Percentiles rank a stretch among this genome's conserved stretches.
Evolutionary conservation across 192 early-diverging fungal genomes (phyloP).

Genomic region (Gryganskiella cystojenkinii): DNA sequence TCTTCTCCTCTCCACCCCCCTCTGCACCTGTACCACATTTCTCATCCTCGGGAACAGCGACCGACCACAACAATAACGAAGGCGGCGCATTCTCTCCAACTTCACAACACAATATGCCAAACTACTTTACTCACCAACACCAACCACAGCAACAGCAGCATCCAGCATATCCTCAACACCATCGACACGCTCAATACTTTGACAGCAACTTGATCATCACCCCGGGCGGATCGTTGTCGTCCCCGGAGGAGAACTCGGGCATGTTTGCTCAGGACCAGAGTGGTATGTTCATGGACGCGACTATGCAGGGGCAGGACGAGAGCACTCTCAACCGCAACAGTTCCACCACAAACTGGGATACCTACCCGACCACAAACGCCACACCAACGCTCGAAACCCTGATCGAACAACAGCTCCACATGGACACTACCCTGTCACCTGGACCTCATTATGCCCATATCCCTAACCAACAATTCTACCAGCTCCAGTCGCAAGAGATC

Average conservation of each 20-base stretch:
- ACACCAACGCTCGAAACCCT: slow-evolving; percentile 22
- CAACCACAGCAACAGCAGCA: slow-evolving; percentile 8
- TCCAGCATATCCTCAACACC: not conserved
- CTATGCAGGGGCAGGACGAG: slow-evolving; percentile 1
- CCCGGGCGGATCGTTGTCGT: slow-evolving; percentile 3
- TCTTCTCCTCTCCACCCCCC: slow-evolving; percentile 42
- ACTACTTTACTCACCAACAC: slow-evolving; percentile 35
- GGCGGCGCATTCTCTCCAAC: slow-evolving; percentile 30
- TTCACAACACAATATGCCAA: slow-evolving; percentile 12
- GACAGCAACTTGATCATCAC: slow-evolving; percentile 24
- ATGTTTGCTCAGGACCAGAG: not conserved
- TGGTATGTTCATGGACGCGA: slow-evolving; percentile 18
- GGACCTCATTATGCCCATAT: not conserved
- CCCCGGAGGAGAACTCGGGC: not conserved
- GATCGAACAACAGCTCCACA: slow-evolving; percentile 6
- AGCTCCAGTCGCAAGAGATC: not conserved
- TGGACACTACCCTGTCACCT: not conserved
- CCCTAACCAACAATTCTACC: not conserved
- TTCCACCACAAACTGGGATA: slow-evolving; percentile 17
- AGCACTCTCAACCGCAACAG: too few relatives aligned
- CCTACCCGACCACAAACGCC: slow-evolving; percentile 24
- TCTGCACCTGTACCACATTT: not conserved
- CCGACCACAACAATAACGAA: too few relatives aligned
- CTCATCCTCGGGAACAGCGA: slow-evolving; percentile 1
- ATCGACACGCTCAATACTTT: slow-evolving; percentile 24